phyloP scores from a whole-genome alignment of 1,139 yeast species.

The Geotrichum aggregatum region DNA sequence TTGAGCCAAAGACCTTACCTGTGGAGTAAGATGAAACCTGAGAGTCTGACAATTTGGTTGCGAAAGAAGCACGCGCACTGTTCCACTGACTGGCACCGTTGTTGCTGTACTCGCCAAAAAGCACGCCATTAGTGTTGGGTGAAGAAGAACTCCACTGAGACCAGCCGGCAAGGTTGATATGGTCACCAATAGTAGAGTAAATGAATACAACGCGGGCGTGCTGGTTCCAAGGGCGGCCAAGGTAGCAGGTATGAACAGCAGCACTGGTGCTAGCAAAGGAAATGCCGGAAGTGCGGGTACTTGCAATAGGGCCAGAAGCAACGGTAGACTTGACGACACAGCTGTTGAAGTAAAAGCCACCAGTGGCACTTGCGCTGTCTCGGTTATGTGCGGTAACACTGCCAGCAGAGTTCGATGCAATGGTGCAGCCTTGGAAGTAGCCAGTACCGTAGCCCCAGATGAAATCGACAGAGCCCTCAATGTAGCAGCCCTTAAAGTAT shows the following conservation, averaged over 20 bases:
- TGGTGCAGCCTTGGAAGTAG: background rate
- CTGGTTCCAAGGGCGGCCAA: background rate
- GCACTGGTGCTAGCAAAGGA: background rate
- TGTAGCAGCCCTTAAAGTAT: too few species aligned
- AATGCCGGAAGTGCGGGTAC: background rate
- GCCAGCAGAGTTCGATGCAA: background rate
- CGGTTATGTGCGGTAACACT: background rate
- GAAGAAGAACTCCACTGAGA: background rate
- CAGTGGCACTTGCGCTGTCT: background rate
- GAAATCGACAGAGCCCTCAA: too few species aligned
- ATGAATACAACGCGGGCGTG: background rate
- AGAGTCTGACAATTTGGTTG: background rate
- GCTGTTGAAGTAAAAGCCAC: background rate
- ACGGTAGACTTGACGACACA: background rate
- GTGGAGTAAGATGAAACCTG: background rate
- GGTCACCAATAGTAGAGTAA: background rate
- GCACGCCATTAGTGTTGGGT: background rate
- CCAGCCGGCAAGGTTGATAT: background rate
- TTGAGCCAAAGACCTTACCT: background rate
- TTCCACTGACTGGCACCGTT: background rate
- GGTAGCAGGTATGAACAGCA: background rate
- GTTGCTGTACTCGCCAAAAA: background rate
- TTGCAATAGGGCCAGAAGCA: background rate
- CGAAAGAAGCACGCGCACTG: background rate
- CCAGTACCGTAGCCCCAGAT: background rate